Evolutionary conservation across 257 asterid genomes (phyloP), one percentile per base, ranked within the genome.

Genomic region (Solanum sitiens): DNA sequence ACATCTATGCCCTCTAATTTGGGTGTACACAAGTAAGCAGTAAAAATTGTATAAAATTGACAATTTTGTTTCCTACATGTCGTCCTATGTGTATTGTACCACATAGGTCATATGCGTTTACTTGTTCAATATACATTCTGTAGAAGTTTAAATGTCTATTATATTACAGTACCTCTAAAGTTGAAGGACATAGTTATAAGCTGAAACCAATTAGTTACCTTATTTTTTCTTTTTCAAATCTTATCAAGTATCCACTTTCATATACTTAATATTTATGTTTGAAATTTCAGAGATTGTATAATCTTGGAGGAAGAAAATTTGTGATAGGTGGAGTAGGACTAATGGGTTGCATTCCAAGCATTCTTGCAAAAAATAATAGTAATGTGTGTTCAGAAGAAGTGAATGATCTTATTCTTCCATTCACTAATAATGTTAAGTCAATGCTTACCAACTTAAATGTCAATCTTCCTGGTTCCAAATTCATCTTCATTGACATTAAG

Each of bases 341-440:
- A 39, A 93, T 96, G 97, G 99, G 98, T 4, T 96, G 99, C 74
- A 96, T 94, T 40, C 99, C 98, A 1, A 94, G 98, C 88, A 94
- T 95, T 35, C 93, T 97, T 42, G 94, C 98, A 4, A 95, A 93
- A 68, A 93, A 92, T 86, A 86, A 74, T 63, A 88, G 40, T 1
- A 94, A 97, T 0, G 76, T 59, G 2, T 97, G 98, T 87, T 94
- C 98, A 3, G 95, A 94, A 25, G 91, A 89, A 35, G 99, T 95
- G 50, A 97, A 97, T 86, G 88, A 88, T 70, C 94, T 93, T 1
- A 83, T 94, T 59, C 85, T 88, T 50, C 99, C 98, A 3, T 97
- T 97, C 82, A 93, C 86, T 59, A 42, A 88, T n/a, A 96, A 96
- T 91, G 90, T 94, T 2, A 95, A 93, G 90, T 90, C 93, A 65